Percentiles rank a stretch among this genome's conserved stretches.
phyloP scores from a whole-genome alignment of 768 basidiomycete species.

The Boletellus emodensis region DNA sequence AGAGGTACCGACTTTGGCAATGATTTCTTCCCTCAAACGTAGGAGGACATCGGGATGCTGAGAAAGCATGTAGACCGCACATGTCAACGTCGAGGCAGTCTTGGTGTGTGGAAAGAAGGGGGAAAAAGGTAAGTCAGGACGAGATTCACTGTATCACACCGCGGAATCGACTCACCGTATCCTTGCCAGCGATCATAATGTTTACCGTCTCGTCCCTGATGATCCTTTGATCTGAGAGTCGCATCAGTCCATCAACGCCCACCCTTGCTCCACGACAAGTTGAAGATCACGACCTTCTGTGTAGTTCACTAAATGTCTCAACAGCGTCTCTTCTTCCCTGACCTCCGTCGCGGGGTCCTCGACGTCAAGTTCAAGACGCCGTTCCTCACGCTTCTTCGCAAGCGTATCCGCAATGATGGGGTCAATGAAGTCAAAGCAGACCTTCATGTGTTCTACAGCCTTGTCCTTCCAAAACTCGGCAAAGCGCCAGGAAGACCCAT shows the following conservation, averaged over 20 bases:
- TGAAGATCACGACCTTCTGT: conserved; percentile 42
- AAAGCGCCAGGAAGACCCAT: conserved; percentile 44
- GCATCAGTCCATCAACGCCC: background rate
- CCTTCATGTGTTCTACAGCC: conserved; percentile 34
- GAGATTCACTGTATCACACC: background rate
- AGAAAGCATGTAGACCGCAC: background rate
- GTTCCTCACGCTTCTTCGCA: conserved; percentile 28
- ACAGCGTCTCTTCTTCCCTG: conserved; percentile 41
- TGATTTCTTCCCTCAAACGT: conserved; percentile 55
- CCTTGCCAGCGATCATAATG: conserved; percentile 32
- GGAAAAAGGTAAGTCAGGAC: background rate
- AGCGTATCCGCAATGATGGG: conserved; percentile 45
- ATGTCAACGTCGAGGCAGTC: conserved; percentile 32
- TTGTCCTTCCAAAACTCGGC: conserved; percentile 40
- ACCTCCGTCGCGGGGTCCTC: conserved; percentile 24
- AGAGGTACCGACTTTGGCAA: conserved; percentile 45
- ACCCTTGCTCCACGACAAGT: background rate
- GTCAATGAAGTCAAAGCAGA: conserved; percentile 45
- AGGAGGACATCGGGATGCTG: conserved; percentile 44
- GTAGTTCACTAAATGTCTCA: conserved; percentile 52
- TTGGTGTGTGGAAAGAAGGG: background rate
- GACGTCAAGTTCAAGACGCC: conserved; percentile 3
- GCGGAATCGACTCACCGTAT: conserved; percentile 37
- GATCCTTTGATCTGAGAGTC: conserved; percentile 16
- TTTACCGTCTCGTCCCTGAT: conserved; percentile 28